Base-by-base conservation (phyloP, 176 grass and related monocot genomes). In the Pharus latifolius region DNA sequence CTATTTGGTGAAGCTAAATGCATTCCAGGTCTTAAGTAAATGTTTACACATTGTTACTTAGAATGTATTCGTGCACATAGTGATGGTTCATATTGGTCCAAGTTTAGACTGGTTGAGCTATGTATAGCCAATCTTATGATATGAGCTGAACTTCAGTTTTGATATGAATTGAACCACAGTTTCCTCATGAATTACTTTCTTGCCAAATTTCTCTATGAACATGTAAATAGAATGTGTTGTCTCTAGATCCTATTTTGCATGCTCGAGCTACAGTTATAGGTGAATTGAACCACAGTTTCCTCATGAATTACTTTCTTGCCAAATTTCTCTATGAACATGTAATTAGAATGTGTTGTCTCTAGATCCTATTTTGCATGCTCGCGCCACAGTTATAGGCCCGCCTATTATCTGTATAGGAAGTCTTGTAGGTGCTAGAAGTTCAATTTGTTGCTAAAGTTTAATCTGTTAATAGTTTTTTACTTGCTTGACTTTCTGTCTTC, bases 401-500 rank as follows among this genome's bases (percentile, higher is more conserved):
- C 20, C 48, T 49, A 41, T 64, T 63, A 56, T 31, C 3, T 71
- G 6, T 37, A 47, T 51, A 20, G 26, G 4, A 43, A 3, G 2
- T 49, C 10, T 20, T 12, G 4, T 30, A 63, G 16, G 18, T 57
- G 32, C 64, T 27, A 55, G 10, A 2, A 70, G 12, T 47, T 56
- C 38, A 20, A 7, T 37, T 60, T 32, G 20, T 61, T 46, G 17
- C 47, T 37, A 57, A 35, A 48, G 0, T 80, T 48, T 70, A 49
- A 13, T 2, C 1, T 24, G 44, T 64, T 53, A 19, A 46, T 61
- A 18, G 29, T 74, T 72, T 74, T 72, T 74, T 49, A 18, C 24
- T 41, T 54, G 38, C 41, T 77, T 56, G 7, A 48, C 19, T 63
- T 49, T 65, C 38, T 56, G 19, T 75, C 17, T 80, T 45, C 79